These are phyloP conservation scores for Ettlia oleoabundans DNA, from an alignment of 139 green algal genomes.

Conservation along the genomic window DNA sequence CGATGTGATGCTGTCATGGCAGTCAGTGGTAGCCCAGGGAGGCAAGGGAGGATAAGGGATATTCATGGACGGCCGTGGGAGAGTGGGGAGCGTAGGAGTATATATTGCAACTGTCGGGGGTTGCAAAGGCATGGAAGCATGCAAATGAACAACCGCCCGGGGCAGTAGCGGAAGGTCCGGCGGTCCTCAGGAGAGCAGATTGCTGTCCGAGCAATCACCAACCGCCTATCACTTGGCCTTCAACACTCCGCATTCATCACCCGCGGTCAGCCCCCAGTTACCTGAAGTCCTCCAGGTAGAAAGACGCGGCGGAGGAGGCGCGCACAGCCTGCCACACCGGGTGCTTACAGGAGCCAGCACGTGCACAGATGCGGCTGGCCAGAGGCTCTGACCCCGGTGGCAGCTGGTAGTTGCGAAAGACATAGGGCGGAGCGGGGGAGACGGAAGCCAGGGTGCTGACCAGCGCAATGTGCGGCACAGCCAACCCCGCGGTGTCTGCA, in stretches of 20 bases:
- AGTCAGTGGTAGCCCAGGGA: no score
- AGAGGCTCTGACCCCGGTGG: slow-evolving; percentile 24
- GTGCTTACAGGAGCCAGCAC: slow-evolving; percentile 62
- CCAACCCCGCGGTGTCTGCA: slow-evolving; percentile 74
- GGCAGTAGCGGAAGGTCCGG: no score
- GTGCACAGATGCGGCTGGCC: slow-evolving; percentile 22
- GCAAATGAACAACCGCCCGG: no score
- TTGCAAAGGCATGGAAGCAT: no score
- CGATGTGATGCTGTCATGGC: no score
- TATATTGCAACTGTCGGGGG: no score
- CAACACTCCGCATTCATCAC: neutral
- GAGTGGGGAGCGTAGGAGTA: no score
- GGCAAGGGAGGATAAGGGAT: no score
- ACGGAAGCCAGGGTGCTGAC: slow-evolving; percentile 84
- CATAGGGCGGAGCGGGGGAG: slow-evolving; percentile 79
- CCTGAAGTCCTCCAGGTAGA: slow-evolving; percentile 91
- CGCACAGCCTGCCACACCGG: slow-evolving; percentile 90
- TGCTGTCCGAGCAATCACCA: neutral
- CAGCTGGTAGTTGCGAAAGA: slow-evolving; percentile 93
- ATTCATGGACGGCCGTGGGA: no score
- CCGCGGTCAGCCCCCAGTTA: neutral
- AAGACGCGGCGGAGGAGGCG: slow-evolving; percentile 87
- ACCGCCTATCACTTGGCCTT: neutral
- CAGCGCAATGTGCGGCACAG: slow-evolving; percentile 73
- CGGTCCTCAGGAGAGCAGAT: no score